Evolutionary conservation across 768 basidiomycete genomes (phyloP).

Genomic region (Tylopilus cervinicoccineus): DNA sequence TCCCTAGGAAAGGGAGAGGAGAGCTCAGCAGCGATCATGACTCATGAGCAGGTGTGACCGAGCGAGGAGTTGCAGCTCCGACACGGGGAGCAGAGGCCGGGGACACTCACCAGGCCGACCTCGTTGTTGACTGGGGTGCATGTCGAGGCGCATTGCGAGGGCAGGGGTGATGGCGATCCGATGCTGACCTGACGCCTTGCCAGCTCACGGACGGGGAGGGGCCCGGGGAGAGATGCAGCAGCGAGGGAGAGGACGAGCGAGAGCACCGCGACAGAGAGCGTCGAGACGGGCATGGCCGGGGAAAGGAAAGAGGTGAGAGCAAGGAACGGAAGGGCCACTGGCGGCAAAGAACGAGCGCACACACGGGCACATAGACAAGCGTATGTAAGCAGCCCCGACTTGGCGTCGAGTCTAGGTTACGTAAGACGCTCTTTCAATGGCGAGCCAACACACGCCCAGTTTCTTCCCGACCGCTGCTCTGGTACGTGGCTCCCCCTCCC

Average conservation of each 20-base stretch:
- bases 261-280: background rate
- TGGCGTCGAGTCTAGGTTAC: constrained; percentile 8
- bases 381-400: background rate
- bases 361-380: background rate
- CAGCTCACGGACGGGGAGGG: constrained; percentile 1
- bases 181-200: constrained; percentile 19
- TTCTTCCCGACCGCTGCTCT: constrained; percentile 41
- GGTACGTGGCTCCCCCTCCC: constrained; percentile 10
- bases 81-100: background rate
- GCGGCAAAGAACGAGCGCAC: background rate
- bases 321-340: background rate
- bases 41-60: too few species aligned
- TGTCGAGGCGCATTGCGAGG: constrained; percentile 21
- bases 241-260: background rate
- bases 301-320: constrained; percentile 2
- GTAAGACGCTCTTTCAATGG: constrained; percentile 22
- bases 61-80: constrained; percentile 2
- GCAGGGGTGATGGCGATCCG: constrained; percentile 9
- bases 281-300: constrained; percentile 15
- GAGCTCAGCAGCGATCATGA: too few species aligned
- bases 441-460: constrained; percentile 31
- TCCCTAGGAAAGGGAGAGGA: constrained; percentile 15
- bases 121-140: constrained; percentile 25
- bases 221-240: constrained; percentile 1
- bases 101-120: constrained; percentile 18